phyloP scores from a whole-genome alignment of 1,284 basidiomycete species.

The Tranzscheliella williamsii region DNA sequence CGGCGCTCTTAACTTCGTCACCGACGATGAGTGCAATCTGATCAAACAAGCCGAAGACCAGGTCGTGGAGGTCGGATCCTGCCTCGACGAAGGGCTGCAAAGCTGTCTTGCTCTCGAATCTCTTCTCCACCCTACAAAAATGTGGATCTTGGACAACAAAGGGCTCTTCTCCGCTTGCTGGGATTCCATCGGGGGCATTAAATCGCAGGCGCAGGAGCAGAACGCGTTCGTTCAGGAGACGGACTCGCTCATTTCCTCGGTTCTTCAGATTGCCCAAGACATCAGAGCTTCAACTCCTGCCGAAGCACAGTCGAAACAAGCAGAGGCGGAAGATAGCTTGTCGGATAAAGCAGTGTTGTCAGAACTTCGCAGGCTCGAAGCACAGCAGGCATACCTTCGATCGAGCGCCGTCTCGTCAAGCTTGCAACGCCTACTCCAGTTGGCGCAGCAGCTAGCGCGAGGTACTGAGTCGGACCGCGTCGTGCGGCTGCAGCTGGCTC shows the following conservation, averaged over 20 bases:
- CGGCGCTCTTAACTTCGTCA: neutral
- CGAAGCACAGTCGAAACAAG: neutral
- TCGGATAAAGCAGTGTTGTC: conserved; percentile 30
- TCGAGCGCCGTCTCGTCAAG: conserved; percentile 22
- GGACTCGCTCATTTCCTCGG: conserved; percentile 41
- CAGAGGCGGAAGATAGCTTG: conserved; percentile 11
- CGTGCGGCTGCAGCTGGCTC: conserved; percentile 23
- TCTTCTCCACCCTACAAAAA: conserved; percentile 17
- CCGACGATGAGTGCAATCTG: neutral
- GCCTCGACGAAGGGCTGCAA: conserved; percentile 4
- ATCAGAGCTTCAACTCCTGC: conserved; percentile 12
- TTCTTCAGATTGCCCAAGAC: conserved; percentile 56
- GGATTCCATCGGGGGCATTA: too few species aligned
- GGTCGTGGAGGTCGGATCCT: conserved; percentile 4
- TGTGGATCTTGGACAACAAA: conserved; percentile 4
- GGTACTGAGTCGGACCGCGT: conserved; percentile 4
- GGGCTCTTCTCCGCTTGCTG: conserved; percentile 8
- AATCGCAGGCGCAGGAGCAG: too few species aligned
- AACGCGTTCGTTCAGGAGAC: conserved; percentile 17
- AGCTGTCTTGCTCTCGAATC: conserved; percentile 17
- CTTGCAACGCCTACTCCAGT: conserved; percentile 12
- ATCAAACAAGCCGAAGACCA: neutral
- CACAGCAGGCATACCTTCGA: conserved; percentile 23
- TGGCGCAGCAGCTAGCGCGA: conserved; percentile 11
- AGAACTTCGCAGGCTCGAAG: conserved; percentile 18